phyloP scores from a whole-genome alignment of 163 green algal genomes.

The Volvox carteri region DNA sequence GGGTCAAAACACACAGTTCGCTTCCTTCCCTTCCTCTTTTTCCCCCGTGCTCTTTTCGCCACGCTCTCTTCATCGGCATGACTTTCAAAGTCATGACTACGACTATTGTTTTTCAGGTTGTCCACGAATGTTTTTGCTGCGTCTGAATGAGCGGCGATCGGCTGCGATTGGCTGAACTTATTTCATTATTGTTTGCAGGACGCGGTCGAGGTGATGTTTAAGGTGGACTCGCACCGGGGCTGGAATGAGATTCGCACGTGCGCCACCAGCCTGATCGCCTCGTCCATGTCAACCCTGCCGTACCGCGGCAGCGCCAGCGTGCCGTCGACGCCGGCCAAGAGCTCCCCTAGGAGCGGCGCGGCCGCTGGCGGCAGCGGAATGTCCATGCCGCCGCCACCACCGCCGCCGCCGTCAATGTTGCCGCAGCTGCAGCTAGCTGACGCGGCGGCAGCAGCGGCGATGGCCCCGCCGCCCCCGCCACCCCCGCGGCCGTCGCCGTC shows the following conservation, averaged over 20 bases:
- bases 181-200: constrained; percentile 6
- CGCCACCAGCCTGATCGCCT: constrained; percentile 1
- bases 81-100: too few relatives aligned
- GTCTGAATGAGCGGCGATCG: too few relatives aligned
- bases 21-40: background rate
- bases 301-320: constrained; percentile 47
- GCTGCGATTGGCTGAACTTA: too few relatives aligned
- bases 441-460: background rate
- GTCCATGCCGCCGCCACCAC: background rate
- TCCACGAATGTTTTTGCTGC: too few relatives aligned
- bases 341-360: background rate
- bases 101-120: too few relatives aligned
- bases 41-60: background rate
- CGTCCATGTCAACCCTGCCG: background rate
- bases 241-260: constrained; percentile 7
- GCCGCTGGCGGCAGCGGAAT: background rate
- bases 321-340: constrained; percentile 23
- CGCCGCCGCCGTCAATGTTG: background rate
- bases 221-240: constrained; percentile 18
- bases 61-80: too few relatives aligned
- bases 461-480: background rate
- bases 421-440: background rate
- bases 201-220: constrained; percentile 34
- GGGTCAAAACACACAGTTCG: too few relatives aligned
- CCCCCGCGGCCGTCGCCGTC: background rate